Percentiles rank a stretch among this genome's conserved stretches.
Conservation (phyloP, 148 eudicot genomes). For the Vaccinium vitisidaea region DNA sequence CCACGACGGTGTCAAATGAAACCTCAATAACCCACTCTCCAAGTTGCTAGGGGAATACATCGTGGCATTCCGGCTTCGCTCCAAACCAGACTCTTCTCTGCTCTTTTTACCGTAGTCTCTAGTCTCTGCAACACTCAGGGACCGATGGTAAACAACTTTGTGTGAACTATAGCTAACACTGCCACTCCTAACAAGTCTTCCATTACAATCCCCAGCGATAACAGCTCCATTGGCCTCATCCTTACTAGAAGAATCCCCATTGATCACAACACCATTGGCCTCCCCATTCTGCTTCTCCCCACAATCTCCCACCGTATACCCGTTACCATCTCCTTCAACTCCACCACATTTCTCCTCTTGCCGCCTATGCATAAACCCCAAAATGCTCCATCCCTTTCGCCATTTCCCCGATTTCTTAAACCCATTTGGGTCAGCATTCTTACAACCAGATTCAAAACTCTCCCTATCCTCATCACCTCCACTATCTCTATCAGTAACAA, state of each 20-base stretch:
- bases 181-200: constrained; percentile 39
- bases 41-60: constrained; percentile 40
- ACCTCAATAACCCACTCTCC: constrained; percentile 54
- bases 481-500: constrained; percentile 59
- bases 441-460: constrained; percentile 41
- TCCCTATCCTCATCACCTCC: constrained; percentile 49
- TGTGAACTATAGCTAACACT: constrained; percentile 36
- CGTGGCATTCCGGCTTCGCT: constrained; percentile 41
- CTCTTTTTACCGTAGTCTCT: constrained; percentile 31
- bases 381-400: constrained; percentile 57
- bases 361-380: constrained; percentile 45
- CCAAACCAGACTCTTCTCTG: constrained; percentile 36
- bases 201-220: constrained; percentile 15
- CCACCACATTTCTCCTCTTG: constrained; percentile 33
- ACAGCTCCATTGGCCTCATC: constrained; percentile 11
- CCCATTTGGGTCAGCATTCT: constrained; percentile 29
- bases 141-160: constrained; percentile 19
- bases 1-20: constrained; percentile 80
- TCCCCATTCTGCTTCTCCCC: constrained; percentile 26
- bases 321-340: constrained; percentile 10
- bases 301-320: constrained; percentile 18
- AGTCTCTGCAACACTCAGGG: constrained; percentile 31
- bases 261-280: not conserved
- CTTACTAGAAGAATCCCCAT: not conserved
- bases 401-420: constrained; percentile 56